phyloP scores from a whole-genome alignment of 108 stramenopile species.

The Fistulifera pelliculosa region DNA sequence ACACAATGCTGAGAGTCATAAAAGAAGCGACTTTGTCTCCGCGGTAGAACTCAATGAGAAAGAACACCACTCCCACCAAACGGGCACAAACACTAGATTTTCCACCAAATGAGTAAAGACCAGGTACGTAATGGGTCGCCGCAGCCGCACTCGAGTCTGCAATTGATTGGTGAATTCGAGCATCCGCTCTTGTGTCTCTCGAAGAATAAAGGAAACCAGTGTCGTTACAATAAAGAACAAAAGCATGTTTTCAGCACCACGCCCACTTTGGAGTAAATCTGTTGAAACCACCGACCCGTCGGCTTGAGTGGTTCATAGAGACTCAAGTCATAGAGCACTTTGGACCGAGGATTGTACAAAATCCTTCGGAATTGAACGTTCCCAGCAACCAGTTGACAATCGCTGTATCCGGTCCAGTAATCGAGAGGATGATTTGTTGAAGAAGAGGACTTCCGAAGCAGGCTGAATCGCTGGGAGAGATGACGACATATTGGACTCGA shows the following conservation, averaged over 20 bases:
- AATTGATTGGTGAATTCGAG: constrained; percentile 84
- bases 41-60: constrained; percentile 84
- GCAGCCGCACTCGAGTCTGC: constrained; percentile 44
- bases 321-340: constrained; percentile 17
- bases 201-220: constrained; percentile 80
- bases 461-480: constrained; percentile 34
- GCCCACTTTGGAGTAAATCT: constrained; percentile 14
- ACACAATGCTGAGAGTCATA: constrained; percentile 80
- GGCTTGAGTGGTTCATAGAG: neutral
- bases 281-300: constrained; percentile 1
- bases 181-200: constrained; percentile 97
- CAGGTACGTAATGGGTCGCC: constrained; percentile 43
- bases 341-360: constrained; percentile 30
- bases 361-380: constrained; percentile 23
- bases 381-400: constrained; percentile 64
- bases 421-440: constrained; percentile 32
- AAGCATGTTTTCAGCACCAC: constrained; percentile 68
- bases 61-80: constrained; percentile 94
- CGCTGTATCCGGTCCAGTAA: constrained; percentile 58
- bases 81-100: constrained; percentile 86
- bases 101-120: constrained; percentile 60
- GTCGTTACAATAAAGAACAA: constrained; percentile 88
- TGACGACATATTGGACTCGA: constrained; percentile 42
- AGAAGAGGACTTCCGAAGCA: constrained; percentile 78
- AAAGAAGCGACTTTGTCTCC: constrained; percentile 89